Base-by-base conservation (phyloP, 495 filamentous ascomycete species). In the Aspergillus sclerotioniger region DNA sequence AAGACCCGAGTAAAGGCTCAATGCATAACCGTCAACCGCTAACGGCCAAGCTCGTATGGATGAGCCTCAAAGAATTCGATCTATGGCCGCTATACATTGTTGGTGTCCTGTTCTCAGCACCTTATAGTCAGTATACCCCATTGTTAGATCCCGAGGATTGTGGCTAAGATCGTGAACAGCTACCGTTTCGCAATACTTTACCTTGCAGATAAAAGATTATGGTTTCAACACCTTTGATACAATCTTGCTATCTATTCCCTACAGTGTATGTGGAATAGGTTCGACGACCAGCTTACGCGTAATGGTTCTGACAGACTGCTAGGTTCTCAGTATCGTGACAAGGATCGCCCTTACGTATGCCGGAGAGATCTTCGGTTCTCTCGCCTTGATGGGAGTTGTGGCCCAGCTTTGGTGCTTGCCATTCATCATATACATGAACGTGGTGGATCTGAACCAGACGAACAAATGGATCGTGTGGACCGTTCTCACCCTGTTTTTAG, bases 1-100 rank as follows among this genome's bases (percentile, higher is more conserved):
- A 91, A 35, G 88, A 91, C 62, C 89, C 89, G 0, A 82, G 78
- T 51, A 90, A 90, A 68, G 82, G 84, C 19, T 64, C 65, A 50
- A 87, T 86, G 83, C 80, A 87, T 66, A 87, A 86, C 59, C 72
- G 76, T 0, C 72, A 86, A 59, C 76, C 75, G 0, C 72, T 88
- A 8, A 80, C 73, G 0, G 75, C 70, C 0, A 58, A 46, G n/a
- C 62, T 73, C 3, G 66, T 87, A 21, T 81, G 74, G 64, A 76
- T 80, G 47, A 73, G 73, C 12, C 46, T 84, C 43, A 71, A 67
- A 20, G 83, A 87, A 55, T 84, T 71, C 64, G 78, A 86, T 57
- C 70, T 86, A 57, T 76, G 74, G 74, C 72, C 71, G 41, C 62
- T 87, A 0, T 87, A 87, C 55, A 55, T 81, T 9, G 56, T 84